Evolutionary conservation across 2,329 filamentous ascomycete species (phyloP), one percentile per base, ranked within the genome.

Genomic region (Cylindrodendrum hubeiense): DNA sequence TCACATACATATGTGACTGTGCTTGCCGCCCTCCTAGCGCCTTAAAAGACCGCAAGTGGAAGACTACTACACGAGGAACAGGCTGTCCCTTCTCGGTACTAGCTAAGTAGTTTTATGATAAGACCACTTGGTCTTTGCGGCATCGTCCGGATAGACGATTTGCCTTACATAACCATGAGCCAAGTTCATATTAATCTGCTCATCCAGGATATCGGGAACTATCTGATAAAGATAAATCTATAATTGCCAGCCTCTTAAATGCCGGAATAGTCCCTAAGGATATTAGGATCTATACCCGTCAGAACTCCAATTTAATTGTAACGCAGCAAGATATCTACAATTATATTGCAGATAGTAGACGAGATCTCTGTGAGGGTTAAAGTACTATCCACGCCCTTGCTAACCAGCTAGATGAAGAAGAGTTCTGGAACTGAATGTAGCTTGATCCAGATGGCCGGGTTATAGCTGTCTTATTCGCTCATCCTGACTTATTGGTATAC

Each of bases 281-380:
- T 15, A 71, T 73, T 24, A 41, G 44, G n/a, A 66, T 59, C 5
- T 68, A 69, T 61, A 24, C 67, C 10, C 44, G 39, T 17, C 22
- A 65, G 17, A 21, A 68, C 33, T 46, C 37, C 13, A 54, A 67
- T 21, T 55, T 60, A 3, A 17, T 68, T 22, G 53, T 57, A 44
- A 71, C 65, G 26, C 47, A 71, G 50, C 50, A 70, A 64, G 66
- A 74, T 69, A 68, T 74, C n/a, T 73, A 71, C 41, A 74, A 73
- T 43, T 44, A 44, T 5, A 73, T 74, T 67, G 57, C 57, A 22
- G 30, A 70, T 6, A 43, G n/a, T 17, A 67, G 60, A 51, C 46
- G 47, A 56, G 59, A 65, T 7, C 57, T 73, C 52, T 34, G 26
- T 21, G 67, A 74, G 34, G 37, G 47, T 34, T 17, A 51, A 34